phyloP scores from a whole-genome alignment of 352 stramenopile species.

The Phytophthora sp. region DNA sequence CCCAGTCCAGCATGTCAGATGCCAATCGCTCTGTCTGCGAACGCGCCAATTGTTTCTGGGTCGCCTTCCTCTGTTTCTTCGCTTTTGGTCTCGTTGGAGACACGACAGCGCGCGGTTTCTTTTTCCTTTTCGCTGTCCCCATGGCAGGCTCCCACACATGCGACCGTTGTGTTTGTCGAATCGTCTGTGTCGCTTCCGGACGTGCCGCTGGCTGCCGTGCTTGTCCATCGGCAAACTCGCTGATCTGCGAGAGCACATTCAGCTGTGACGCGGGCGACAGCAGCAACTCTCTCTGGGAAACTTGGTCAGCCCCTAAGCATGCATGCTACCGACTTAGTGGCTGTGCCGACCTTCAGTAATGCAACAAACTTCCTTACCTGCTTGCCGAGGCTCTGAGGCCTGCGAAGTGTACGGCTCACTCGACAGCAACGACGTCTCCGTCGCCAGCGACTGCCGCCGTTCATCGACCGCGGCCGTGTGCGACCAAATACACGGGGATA shows the following conservation, averaged over 20 bases:
- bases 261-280: slow-evolving; percentile 76
- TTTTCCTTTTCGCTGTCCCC: slow-evolving; percentile 3
- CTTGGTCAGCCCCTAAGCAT: not conserved
- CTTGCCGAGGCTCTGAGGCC: not conserved
- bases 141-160: slow-evolving; percentile 37
- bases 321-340: not conserved
- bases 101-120: not conserved
- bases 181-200: not conserved
- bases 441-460: not conserved
- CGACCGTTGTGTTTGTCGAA: slow-evolving; percentile 10
- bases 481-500: slow-evolving; percentile 51
- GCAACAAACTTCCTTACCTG: slow-evolving; percentile 1
- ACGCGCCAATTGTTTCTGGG: slow-evolving; percentile 3
- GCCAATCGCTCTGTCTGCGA: slow-evolving; percentile 39
- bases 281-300: slow-evolving; percentile 33
- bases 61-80: slow-evolving; percentile 29
- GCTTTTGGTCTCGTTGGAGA: not conserved
- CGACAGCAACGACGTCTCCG: not conserved
- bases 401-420: not conserved
- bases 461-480: not conserved
- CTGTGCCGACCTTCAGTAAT: not conserved
- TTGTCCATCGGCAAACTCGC: slow-evolving; percentile 58
- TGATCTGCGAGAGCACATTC: slow-evolving; percentile 80
- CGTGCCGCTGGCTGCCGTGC: slow-evolving; percentile 5
- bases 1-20: slow-evolving; percentile 68